Conservation (phyloP, 2,329 filamentous ascomycete genomes). For the Keithomyces neogunnii region DNA sequence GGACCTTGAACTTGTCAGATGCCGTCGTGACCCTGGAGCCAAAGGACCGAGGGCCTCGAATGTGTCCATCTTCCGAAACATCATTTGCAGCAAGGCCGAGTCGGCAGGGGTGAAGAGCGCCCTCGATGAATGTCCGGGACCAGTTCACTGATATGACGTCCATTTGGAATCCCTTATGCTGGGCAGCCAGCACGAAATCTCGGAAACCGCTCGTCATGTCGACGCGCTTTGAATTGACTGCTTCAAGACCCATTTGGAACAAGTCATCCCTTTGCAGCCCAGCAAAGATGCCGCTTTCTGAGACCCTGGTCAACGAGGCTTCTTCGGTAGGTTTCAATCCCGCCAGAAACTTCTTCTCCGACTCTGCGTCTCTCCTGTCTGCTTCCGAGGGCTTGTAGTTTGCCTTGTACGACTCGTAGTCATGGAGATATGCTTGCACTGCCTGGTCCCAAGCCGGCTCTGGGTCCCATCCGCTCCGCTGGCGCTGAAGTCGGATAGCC, state of each 20-base stretch:
- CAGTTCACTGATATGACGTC: slow-evolving; percentile 44
- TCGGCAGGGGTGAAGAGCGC: slow-evolving; percentile 27
- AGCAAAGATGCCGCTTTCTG: slow-evolving; percentile 34
- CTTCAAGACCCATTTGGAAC: slow-evolving; percentile 27
- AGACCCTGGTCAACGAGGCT: slow-evolving; percentile 36
- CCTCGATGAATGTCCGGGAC: slow-evolving; percentile 38
- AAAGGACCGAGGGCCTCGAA: slow-evolving; percentile 31
- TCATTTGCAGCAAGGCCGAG: slow-evolving; percentile 37
- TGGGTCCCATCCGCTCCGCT: slow-evolving; percentile 22
- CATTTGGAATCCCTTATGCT: slow-evolving; percentile 26
- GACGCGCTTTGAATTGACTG: slow-evolving; percentile 24
- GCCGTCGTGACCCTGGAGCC: slow-evolving; percentile 25
- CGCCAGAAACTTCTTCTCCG: slow-evolving; percentile 36
- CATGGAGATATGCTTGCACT: slow-evolving; percentile 35
- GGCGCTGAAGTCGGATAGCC: slow-evolving; percentile 28
- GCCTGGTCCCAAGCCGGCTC: slow-evolving; percentile 33
- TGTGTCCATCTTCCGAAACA: slow-evolving; percentile 26
- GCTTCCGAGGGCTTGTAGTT: slow-evolving; percentile 23
- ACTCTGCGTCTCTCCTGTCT: slow-evolving; percentile 23
- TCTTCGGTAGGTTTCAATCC: slow-evolving; percentile 36
- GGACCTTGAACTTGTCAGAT: slow-evolving; percentile 35
- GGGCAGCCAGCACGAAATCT: slow-evolving; percentile 19
- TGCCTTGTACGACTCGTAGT: slow-evolving; percentile 28
- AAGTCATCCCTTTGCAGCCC: slow-evolving; percentile 26
- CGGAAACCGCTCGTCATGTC: slow-evolving; percentile 31